Percentiles rank a stretch among this genome's conserved stretches.
phyloP scores from a whole-genome alignment of 202 grass and related monocot species.

The Tripidium arundinaceum region DNA sequence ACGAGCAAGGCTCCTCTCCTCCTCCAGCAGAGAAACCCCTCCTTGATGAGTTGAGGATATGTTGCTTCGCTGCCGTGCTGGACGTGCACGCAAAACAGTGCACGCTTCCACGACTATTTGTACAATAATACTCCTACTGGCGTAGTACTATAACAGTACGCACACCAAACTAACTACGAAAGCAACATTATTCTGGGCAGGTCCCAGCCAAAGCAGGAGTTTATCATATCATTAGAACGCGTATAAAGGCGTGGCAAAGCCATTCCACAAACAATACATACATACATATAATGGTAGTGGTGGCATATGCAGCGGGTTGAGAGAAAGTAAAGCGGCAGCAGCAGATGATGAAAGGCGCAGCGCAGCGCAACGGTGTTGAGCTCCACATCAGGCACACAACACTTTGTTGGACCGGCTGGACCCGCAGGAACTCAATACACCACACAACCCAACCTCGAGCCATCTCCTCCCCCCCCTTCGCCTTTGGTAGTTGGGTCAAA shows the following conservation, averaged over 20 bases:
- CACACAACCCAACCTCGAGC: conserved; percentile 1
- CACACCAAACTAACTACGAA: not conserved
- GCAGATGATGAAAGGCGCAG: not conserved
- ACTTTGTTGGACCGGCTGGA: conserved; percentile 12
- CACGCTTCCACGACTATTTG: not conserved
- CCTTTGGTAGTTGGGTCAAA: conserved; percentile 28
- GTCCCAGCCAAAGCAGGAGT: not conserved
- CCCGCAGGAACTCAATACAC: not conserved
- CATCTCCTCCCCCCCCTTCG: not conserved
- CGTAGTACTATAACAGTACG: not conserved
- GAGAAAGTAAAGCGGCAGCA: not conserved
- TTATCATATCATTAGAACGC: conserved; percentile 12
- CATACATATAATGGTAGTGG: not conserved
- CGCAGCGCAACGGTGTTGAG: not conserved
- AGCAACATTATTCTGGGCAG: not conserved
- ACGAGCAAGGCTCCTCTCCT: not conserved
- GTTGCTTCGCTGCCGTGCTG: not conserved
- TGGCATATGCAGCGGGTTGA: not conserved
- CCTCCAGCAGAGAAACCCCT: not conserved
- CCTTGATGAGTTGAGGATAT: too few relatives aligned
- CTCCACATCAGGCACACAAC: conserved; percentile 25
- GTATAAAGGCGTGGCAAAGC: conserved; percentile 14
- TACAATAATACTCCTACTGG: not conserved
- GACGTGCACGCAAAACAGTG: not conserved
- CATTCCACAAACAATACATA: not conserved